Evolutionary conservation across 75 land plant species (phyloP).

Genomic region (Gnetum montanum): DNA sequence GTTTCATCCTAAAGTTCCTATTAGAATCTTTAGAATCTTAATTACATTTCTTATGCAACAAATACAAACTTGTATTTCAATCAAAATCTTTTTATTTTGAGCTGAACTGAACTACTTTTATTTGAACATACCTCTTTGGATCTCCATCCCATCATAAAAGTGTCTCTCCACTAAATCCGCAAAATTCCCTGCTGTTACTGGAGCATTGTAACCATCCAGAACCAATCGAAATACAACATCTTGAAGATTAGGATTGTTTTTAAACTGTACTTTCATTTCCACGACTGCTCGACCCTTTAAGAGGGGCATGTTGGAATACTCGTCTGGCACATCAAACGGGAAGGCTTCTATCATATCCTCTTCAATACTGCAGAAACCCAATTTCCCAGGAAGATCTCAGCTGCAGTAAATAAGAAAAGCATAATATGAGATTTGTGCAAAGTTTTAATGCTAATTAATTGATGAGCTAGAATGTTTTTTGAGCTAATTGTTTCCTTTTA

Average conservation of each 20-base stretch:
- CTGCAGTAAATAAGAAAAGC: constrained; percentile 81
- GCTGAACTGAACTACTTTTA: no score
- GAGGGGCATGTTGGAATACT: constrained; percentile 78
- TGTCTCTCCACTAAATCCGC: constrained; percentile 87
- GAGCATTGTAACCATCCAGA: constrained; percentile 97
- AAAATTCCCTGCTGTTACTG: constrained; percentile 97
- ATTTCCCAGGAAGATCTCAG: constrained; percentile 90
- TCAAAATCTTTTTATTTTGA: no score
- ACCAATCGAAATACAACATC: constrained; percentile 72
- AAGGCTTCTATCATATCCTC: constrained; percentile 96
- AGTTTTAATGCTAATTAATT: constrained; percentile 4
- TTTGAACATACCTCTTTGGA: constrained; percentile 95
- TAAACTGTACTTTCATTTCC: constrained; percentile 95
- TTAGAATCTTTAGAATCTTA: no score
- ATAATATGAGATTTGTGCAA: constrained; percentile 39
- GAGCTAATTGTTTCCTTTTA: no score
- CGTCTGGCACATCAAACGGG: constrained; percentile 91
- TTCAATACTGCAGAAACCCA: constrained; percentile 99
- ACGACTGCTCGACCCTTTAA: constrained; percentile 95
- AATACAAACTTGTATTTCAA: no score
- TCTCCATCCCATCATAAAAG: constrained; percentile 99
- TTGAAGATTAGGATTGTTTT: constrained; percentile 88
- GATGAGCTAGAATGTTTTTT: no score
- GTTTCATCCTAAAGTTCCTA: no score
- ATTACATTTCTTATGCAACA: no score